Conservation (phyloP, 768 basidiomycete species). For the Hygrocybe punicea region DNA sequence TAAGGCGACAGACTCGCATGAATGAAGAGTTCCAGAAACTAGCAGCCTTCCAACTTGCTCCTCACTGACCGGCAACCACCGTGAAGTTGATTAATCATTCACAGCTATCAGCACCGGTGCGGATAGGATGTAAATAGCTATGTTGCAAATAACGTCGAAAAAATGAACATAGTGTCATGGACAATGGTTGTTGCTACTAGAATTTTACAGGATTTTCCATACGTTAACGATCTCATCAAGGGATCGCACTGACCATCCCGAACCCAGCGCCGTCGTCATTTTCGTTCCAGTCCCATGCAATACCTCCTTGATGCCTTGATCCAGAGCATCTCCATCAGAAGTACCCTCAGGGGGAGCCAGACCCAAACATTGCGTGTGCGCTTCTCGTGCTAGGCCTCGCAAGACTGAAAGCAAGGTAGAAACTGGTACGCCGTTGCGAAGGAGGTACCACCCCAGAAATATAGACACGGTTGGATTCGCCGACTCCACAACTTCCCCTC, state of each 20-base stretch:
- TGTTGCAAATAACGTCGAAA: background rate
- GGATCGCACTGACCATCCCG: constrained; percentile 70
- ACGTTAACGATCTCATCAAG: constrained; percentile 61
- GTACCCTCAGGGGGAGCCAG: constrained; percentile 53
- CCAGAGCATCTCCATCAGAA: constrained; percentile 33
- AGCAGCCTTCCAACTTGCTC: constrained; percentile 34
- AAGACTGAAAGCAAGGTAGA: constrained; percentile 63
- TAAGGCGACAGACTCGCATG: constrained; percentile 43
- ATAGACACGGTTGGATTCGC: constrained; percentile 32
- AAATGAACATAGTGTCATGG: background rate
- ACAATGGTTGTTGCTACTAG: too few relatives aligned
- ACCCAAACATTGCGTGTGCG: constrained; percentile 53
- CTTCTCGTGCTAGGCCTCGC: constrained; percentile 58
- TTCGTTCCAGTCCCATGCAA: constrained; percentile 82
- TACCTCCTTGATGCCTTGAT: constrained; percentile 73
- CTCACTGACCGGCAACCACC: too few relatives aligned
- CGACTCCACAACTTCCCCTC: constrained; percentile 44
- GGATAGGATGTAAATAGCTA: background rate
- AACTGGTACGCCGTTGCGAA: constrained; percentile 66
- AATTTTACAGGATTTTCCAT: constrained; percentile 45
- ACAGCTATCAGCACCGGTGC: too few relatives aligned
- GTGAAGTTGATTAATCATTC: too few relatives aligned
- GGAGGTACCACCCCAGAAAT: constrained; percentile 66
- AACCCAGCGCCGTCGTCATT: constrained; percentile 64
- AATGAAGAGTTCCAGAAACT: constrained; percentile 38